These are phyloP conservation scores for Lichina pygmaea DNA, from an alignment of 495 filamentous ascomycete genomes.

Conservation along the genomic window DNA sequence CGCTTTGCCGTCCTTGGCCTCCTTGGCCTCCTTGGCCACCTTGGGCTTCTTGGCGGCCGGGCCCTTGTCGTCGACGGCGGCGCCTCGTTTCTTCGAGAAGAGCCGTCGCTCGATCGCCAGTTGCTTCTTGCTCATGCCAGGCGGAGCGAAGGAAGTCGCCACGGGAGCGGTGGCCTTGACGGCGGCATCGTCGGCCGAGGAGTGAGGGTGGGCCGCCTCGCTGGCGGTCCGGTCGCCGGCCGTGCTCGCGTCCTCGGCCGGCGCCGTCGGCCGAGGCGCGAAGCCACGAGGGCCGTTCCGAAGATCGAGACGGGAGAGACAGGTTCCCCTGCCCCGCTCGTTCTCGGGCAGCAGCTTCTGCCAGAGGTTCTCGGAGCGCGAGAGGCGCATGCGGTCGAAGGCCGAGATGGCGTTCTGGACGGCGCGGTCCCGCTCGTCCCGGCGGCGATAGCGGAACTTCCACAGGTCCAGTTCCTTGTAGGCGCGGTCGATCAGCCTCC, in stretches of 20 bases:
- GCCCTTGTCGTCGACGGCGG: conserved; percentile 32
- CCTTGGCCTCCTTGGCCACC: too few species aligned
- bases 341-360: conserved; percentile 45
- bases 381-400: conserved; percentile 57
- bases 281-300: conserved; percentile 12
- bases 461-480: conserved; percentile 72
- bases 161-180: background rate
- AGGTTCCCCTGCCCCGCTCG: conserved; percentile 57
- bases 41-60: conserved; percentile 21
- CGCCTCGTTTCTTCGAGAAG: conserved; percentile 29
- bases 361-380: conserved; percentile 47
- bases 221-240: conserved; percentile 15
- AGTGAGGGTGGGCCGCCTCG: conserved; percentile 24
- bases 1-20: conserved; percentile 16
- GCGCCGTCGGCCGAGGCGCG: too few species aligned
- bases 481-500: conserved; percentile 35
- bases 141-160: conserved; percentile 14
- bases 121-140: conserved; percentile 18
- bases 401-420: conserved; percentile 65
- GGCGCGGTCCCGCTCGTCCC: conserved; percentile 44
- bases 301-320: conserved; percentile 37
- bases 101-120: conserved; percentile 24
- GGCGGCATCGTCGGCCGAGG: conserved; percentile 25
- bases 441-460: conserved; percentile 38
- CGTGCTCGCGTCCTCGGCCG: conserved; percentile 13